A percentile compares a stretch with the other conserved stretches of the same genome.
phyloP scores from a whole-genome alignment of 805 yeast species.

The Cyberlindnera bimundalis region DNA sequence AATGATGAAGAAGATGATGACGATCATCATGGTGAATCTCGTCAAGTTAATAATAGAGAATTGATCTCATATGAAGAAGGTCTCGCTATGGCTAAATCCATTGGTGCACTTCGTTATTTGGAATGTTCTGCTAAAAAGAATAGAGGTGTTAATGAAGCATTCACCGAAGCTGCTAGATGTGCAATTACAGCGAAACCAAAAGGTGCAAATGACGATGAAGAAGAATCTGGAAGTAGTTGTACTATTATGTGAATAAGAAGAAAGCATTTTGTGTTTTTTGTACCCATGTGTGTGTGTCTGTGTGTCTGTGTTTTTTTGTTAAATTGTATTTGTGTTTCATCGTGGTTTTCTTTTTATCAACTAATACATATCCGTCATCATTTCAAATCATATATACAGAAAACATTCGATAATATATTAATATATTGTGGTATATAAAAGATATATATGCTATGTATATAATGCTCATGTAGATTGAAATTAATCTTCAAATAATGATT shows the following conservation, averaged over 20 bases:
- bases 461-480: background rate
- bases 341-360: too few relatives aligned
- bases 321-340: too few relatives aligned
- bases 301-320: background rate
- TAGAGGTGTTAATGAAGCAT: conserved; percentile 98
- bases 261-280: too few relatives aligned
- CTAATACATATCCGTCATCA: too few relatives aligned
- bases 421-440: too few relatives aligned
- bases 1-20: conserved; percentile 52
- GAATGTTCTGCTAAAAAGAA: conserved; percentile 97
- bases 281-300: background rate
- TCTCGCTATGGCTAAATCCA: conserved; percentile 82
- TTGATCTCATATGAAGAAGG: conserved; percentile 92
- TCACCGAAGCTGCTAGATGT: conserved; percentile 97
- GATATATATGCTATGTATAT: background rate
- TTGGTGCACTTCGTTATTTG: conserved; percentile 90
- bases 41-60: conserved; percentile 34
- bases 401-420: too few relatives aligned
- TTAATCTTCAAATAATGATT: conserved; percentile 42
- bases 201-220: conserved; percentile 52
- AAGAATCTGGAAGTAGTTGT: conserved; percentile 34
- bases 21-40: conserved; percentile 30
- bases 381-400: too few relatives aligned
- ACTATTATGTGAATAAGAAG: conserved; percentile 35
- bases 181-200: conserved; percentile 87